phyloP scores from a whole-genome alignment of 768 basidiomycete genomes.

The Psilocybe subaeruginosa region DNA sequence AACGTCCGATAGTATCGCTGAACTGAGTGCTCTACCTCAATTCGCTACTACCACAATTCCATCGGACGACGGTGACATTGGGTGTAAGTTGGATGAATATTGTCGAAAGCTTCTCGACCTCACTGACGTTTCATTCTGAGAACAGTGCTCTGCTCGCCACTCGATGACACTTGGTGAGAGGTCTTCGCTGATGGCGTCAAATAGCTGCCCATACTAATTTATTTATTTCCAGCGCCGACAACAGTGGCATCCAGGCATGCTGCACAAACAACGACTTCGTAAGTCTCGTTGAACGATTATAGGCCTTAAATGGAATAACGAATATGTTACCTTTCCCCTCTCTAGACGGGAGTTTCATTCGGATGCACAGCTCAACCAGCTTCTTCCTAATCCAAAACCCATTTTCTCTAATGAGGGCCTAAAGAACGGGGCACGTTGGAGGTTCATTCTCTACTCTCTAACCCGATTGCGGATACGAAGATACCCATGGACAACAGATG shows the following conservation, averaged over 20 bases:
- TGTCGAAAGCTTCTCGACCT: neutral
- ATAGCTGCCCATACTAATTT: neutral
- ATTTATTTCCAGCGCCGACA: neutral
- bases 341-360: too few species aligned
- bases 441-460: too few species aligned
- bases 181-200: neutral
- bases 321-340: too few species aligned
- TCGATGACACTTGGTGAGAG: neutral
- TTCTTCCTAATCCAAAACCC: neutral
- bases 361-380: neutral
- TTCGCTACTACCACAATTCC: neutral
- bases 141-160: neutral
- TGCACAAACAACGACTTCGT: constrained; percentile 1
- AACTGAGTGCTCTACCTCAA: neutral
- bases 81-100: neutral
- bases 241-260: neutral
- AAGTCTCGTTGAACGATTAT: neutral
- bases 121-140: neutral
- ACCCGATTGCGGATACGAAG: too few species aligned
- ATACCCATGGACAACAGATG: too few species aligned
- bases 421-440: too few species aligned
- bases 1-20: neutral
- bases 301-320: too few species aligned
- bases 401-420: neutral
- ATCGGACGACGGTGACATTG: neutral